Base-by-base conservation (phyloP, 805 yeast species). In the Candida krabiensis region DNA sequence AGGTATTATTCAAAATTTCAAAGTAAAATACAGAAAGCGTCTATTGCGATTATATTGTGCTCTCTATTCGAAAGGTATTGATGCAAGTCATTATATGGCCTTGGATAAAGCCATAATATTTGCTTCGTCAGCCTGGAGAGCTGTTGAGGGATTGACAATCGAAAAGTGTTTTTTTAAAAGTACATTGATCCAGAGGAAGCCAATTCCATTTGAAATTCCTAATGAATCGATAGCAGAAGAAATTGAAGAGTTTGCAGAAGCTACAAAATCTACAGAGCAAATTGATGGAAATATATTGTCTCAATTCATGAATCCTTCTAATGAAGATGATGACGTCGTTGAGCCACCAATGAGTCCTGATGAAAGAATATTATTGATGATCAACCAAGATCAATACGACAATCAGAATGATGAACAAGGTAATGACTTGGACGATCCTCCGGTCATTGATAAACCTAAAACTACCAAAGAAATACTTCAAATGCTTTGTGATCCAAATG, bases 1-100 rank as follows among this genome's bases (percentile, higher is more conserved):
- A 26, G 37, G 30, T 5, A 33, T 33, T 6, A 33, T 33, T 18
- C 37, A 33, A 9, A 24, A 26, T 15, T 25, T 33, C 16, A 33
- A 33, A 26, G n/a, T 21, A 4, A 5, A 5, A 9, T 26, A 33
- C 18, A 15, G 19, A 13, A 16, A 15, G 13, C 15, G 19, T 13
- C 15, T 26, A 5, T 23, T 26, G 9, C 9, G 12, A 9, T 21
- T 24, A 24, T 14, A n/a, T 13, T 14, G 30, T 19, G 30, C 6
- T 14, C 18, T n/a, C n/a, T 24, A 19, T 13, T 23, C 37, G 9
- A 19, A 33, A 5, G 37, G 30, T 5, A n/a, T 26, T 11, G 14
- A 26, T 33, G 9, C 14, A 15, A 14, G 25, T 8, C 14, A 24
- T 12, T 11, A 16, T 11, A 19, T 24, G 11, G 8, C n/a, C 16